Evolutionary conservation across 2,329 filamentous ascomycete genomes (phyloP), one percentile per base, ranked within the genome.

Genomic region (Coniochaeta prunicola): DNA sequence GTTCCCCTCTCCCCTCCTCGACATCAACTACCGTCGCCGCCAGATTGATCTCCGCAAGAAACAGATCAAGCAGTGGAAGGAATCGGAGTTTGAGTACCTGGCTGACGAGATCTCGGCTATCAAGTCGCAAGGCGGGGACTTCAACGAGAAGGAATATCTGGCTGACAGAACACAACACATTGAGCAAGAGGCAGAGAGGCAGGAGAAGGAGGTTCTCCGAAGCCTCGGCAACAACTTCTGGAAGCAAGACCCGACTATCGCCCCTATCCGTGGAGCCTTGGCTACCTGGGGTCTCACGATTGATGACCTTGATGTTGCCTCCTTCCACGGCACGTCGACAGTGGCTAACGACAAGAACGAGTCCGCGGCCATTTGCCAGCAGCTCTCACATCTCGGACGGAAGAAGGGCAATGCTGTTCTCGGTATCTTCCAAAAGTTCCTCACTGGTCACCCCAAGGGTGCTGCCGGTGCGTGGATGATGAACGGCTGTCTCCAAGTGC

Each of bases 331-430:
- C 69, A 99, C 94, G 42, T 97, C 94, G 1, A 99, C 94, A 64
- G 92, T 96, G 71, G 94, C 94, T 66, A 99, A 99, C 75, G 94
- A 99, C 81, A 97, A 97, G 87, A 99, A 99, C 76, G 94, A 99
- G 75, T 97, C 94, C 19, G 92, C 92, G 58, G 94, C 97, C 70
- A 89, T 99, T 68, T 97, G 93, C 81, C 87, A 97, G 74, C 96
- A 99, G 77, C 86, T 99, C 75, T 87, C 88, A 67, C 96, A 99
- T 72, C 87, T 99, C 57, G 94, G 94, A 65, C 90, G 94, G 68
- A 89, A 88, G 76, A 97, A 97, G 86, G 94, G 96, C 69, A 99
- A 99, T 70, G 92, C 94, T 33, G 81, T 99, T 15, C 77, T 97
- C 64, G 94, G 92, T 80, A 92, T 99, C 73, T 99, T 97, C 89